phyloP scores from a whole-genome alignment of 1,139 yeast genomes.

The Blastobotrys malaysiensis region DNA sequence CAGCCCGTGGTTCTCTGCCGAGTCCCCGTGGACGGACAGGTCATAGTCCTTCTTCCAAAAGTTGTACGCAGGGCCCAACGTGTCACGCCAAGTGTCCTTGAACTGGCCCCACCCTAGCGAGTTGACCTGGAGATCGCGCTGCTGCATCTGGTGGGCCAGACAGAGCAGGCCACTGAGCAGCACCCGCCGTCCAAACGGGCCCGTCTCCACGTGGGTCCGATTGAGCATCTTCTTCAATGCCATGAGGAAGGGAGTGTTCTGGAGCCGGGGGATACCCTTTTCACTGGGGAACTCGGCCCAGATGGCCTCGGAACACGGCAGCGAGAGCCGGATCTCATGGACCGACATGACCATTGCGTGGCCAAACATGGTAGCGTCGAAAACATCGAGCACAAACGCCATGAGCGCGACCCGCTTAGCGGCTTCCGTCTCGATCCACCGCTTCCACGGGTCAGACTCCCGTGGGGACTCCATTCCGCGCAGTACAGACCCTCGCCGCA shows the following conservation, averaged over 20 bases:
- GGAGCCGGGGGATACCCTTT: slow-evolving; percentile 22
- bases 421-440: slow-evolving; percentile 75
- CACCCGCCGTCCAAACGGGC: slow-evolving; percentile 57
- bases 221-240: slow-evolving; percentile 54
- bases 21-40: slow-evolving; percentile 9
- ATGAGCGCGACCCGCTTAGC: slow-evolving; percentile 72
- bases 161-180: slow-evolving; percentile 67
- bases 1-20: slow-evolving; percentile 1
- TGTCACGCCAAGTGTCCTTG: slow-evolving; percentile 56
- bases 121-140: slow-evolving; percentile 54
- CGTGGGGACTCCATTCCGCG: slow-evolving; percentile 24
- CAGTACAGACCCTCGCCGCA: slow-evolving; percentile 67
- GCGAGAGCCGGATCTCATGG: slow-evolving; percentile 61
- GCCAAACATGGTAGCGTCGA: slow-evolving; percentile 76
- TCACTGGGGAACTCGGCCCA: slow-evolving; percentile 52
- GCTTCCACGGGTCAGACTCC: slow-evolving; percentile 37
- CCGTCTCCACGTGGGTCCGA: slow-evolving; percentile 45
- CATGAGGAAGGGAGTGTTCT: slow-evolving; percentile 41
- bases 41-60: slow-evolving; percentile 41
- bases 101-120: slow-evolving; percentile 40
- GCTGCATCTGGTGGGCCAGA: slow-evolving; percentile 69
- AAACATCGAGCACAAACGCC: slow-evolving; percentile 74
- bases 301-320: slow-evolving; percentile 74
- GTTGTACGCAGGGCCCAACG: slow-evolving; percentile 56
- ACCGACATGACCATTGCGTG: slow-evolving; percentile 65